A percentile compares a stretch with the other conserved stretches of the same genome.
Evolutionary conservation across 2,329 filamentous ascomycete species (phyloP).

Genomic region (Pseudogymnoascus sp.): DNA sequence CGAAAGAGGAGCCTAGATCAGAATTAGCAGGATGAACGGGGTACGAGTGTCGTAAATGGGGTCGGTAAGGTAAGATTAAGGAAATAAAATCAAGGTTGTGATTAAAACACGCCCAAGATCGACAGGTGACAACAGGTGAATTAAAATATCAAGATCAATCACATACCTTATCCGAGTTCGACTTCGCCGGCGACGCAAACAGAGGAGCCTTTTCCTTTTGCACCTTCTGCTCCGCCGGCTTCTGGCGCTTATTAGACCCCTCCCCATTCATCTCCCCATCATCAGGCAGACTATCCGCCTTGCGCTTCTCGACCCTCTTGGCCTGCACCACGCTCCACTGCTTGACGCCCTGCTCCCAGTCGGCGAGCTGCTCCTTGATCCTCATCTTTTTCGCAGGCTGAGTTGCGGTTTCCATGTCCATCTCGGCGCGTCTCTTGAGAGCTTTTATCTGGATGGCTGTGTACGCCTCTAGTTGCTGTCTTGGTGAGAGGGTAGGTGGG

Average conservation of each 20-base stretch:
- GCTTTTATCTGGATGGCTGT: not conserved
- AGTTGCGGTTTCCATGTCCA: not conserved
- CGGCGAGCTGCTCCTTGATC: not conserved
- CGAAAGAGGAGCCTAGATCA: constrained; percentile 7
- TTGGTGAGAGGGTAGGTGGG: not conserved
- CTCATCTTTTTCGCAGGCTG: not conserved
- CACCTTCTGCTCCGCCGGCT: constrained; percentile 5
- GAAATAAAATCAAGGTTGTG: not conserved
- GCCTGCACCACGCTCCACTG: not conserved
- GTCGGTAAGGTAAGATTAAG: not conserved
- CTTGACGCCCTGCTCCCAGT: not conserved
- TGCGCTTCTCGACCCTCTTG: constrained; percentile 18
- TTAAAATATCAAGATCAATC: not conserved
- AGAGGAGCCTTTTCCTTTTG: not conserved
- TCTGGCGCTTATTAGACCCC: constrained; percentile 20
- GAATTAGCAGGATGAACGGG: not conserved
- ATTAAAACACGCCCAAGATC: not conserved
- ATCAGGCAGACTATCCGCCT: constrained; percentile 14
- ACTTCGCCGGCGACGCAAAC: not conserved
- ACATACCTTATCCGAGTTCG: not conserved
- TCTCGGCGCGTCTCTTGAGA: not conserved
- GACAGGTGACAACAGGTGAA: not conserved
- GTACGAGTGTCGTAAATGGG: not conserved
- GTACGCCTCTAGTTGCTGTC: not conserved
- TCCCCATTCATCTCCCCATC: constrained; percentile 21